Conservation (phyloP, 306 rosid genomes). For the Pterocarpus santalinus region DNA sequence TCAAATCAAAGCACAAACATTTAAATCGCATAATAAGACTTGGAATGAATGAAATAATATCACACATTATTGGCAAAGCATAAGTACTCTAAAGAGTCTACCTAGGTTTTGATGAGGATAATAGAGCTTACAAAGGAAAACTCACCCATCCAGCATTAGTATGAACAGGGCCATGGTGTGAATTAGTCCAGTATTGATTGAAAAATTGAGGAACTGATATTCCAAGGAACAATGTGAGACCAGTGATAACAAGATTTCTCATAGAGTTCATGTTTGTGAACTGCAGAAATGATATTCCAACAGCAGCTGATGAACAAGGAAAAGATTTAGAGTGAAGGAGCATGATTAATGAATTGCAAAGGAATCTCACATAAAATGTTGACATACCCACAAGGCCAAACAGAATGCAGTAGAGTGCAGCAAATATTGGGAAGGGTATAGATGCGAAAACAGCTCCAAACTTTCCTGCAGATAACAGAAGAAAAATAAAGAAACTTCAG, state of each 20-base stretch:
- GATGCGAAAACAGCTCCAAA: constrained; percentile 95
- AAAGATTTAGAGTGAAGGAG: not conserved
- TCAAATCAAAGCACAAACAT: too few species aligned
- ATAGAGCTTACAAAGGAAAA: not conserved
- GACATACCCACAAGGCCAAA: constrained; percentile 91
- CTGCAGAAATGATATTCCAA: constrained; percentile 86
- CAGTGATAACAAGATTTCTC: constrained; percentile 81
- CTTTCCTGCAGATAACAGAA: constrained; percentile 62
- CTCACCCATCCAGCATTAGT: constrained; percentile 93
- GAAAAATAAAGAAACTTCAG: not conserved
- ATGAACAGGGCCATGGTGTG: constrained; percentile 79
- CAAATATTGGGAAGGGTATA: constrained; percentile 79
- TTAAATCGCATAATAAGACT: too few species aligned
- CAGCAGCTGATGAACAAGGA: constrained; percentile 69
- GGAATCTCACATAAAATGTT: constrained; percentile 12
- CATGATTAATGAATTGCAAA: constrained; percentile 11
- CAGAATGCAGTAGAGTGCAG: constrained; percentile 82
- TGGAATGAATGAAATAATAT: too few species aligned
- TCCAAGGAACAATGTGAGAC: constrained; percentile 93
- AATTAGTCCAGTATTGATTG: constrained; percentile 65
- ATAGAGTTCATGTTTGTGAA: constrained; percentile 91
- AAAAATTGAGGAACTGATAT: constrained; percentile 90
- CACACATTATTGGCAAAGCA: too few species aligned
- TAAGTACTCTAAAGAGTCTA: too few species aligned
- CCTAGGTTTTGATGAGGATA: too few species aligned